Percentiles rank a stretch among this genome's conserved stretches.
Conservation (phyloP, 2,329 filamentous ascomycete species). For the Stagonosporopsis tanaceti region DNA sequence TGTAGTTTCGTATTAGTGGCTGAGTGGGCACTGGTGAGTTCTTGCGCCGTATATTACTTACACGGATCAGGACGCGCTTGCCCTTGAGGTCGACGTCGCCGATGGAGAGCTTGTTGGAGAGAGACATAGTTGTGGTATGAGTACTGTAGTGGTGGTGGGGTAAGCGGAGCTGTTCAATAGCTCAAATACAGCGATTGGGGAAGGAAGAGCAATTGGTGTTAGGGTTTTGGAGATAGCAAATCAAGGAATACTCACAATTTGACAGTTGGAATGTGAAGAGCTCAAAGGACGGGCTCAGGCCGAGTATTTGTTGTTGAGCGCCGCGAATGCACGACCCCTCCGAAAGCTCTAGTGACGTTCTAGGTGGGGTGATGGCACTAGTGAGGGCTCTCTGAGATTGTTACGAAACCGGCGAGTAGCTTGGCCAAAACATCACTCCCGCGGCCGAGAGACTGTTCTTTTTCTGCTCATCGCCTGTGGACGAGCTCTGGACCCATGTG, state of each 20-base stretch:
- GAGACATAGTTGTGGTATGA: slow-evolving; percentile 74
- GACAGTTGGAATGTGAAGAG: slow-evolving; percentile 11
- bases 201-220: background rate
- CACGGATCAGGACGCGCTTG: slow-evolving; percentile 97
- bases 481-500: slow-evolving; percentile 9
- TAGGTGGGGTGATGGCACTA: slow-evolving; percentile 14
- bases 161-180: slow-evolving; percentile 23
- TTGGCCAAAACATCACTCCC: slow-evolving; percentile 23
- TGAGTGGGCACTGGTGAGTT: slow-evolving; percentile 1
- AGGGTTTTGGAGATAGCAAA: background rate
- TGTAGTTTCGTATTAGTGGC: slow-evolving; percentile 19
- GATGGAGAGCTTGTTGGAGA: slow-evolving; percentile 97
- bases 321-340: slow-evolving; percentile 18
- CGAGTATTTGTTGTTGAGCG: slow-evolving; percentile 26
- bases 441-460: slow-evolving; percentile 18
- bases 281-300: slow-evolving; percentile 24
- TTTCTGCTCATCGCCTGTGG: slow-evolving; percentile 11
- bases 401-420: slow-evolving; percentile 20
- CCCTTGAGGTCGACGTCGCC: slow-evolving; percentile 95
- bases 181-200: slow-evolving; percentile 4
- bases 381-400: slow-evolving; percentile 16
- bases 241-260: slow-evolving; percentile 8
- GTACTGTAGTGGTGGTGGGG: slow-evolving; percentile 27
- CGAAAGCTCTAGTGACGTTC: slow-evolving; percentile 17
- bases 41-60: slow-evolving; percentile 58